Evolutionary conservation across 352 stramenopile species (phyloP).

Genomic region (Phytophthora macrochlamydospora): DNA sequence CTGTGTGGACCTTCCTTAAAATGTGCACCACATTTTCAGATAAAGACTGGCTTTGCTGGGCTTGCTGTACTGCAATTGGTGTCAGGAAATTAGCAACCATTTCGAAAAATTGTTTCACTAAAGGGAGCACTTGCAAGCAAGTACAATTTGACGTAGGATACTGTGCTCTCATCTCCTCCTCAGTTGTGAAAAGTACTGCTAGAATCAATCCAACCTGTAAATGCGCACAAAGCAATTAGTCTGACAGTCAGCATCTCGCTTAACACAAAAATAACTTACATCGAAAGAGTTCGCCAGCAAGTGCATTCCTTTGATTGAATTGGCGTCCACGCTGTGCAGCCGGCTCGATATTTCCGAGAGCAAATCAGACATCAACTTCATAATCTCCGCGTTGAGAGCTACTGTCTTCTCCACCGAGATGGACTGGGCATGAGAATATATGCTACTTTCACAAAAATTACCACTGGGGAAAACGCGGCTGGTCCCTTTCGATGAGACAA

Average conservation of each 20-base stretch:
- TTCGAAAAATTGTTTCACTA: conserved; percentile 55
- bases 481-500: conserved; percentile 25
- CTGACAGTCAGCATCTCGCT: not conserved
- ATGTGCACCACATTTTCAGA: conserved; percentile 40
- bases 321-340: conserved; percentile 32
- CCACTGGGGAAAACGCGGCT: conserved; percentile 18
- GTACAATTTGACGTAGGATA: conserved; percentile 1
- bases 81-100: conserved; percentile 59
- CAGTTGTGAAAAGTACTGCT: conserved; percentile 41
- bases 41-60: conserved; percentile 39
- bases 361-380: conserved; percentile 39
- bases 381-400: conserved; percentile 33
- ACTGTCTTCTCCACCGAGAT: conserved; percentile 33
- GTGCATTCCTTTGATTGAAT: conserved; percentile 33
- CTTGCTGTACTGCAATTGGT: conserved; percentile 42
- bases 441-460: conserved; percentile 6
- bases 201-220: conserved; percentile 48
- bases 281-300: conserved; percentile 44
- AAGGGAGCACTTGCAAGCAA: conserved; percentile 23
- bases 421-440: conserved; percentile 27
- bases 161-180: conserved; percentile 17
- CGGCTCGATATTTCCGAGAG: conserved; percentile 47
- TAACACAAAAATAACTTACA: conserved; percentile 29
- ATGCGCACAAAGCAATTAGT: conserved; percentile 18
- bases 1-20: conserved; percentile 53